Conservation (phyloP, 768 basidiomycete genomes). For the Serendipita indica region DNA sequence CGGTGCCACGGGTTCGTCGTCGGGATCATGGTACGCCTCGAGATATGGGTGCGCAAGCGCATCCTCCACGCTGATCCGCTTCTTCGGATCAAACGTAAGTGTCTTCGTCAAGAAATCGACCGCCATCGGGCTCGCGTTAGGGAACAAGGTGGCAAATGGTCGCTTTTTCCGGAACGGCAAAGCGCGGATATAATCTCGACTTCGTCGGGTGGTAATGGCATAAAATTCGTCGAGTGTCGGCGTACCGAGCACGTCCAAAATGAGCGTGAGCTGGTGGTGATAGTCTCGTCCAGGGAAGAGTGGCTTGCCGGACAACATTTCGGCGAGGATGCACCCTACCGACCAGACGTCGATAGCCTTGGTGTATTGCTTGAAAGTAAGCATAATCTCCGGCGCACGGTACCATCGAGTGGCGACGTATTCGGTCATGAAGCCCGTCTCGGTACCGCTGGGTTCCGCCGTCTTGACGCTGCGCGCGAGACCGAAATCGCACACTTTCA, state of each 20-base stretch:
- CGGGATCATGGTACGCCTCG: slow-evolving; percentile 79
- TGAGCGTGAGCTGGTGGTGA: slow-evolving; percentile 78
- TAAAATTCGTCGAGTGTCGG: slow-evolving; percentile 97
- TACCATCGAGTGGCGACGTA: slow-evolving; percentile 99
- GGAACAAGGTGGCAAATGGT: slow-evolving; percentile 74
- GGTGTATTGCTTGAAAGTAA: slow-evolving; percentile 90
- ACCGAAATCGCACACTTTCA: slow-evolving; percentile 90
- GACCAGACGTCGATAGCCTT: slow-evolving; percentile 73
- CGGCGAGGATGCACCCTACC: slow-evolving; percentile 67
- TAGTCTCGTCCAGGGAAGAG: slow-evolving; percentile 85
- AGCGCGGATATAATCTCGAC: slow-evolving; percentile 88
- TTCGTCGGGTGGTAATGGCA: slow-evolving; percentile 82
- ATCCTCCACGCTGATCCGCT: slow-evolving; percentile 86
- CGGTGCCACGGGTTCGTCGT: slow-evolving; percentile 90
- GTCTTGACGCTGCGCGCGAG: slow-evolving; percentile 81
- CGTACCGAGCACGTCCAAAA: slow-evolving; percentile 92
- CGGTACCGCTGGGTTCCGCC: slow-evolving; percentile 69
- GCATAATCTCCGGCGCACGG: slow-evolving; percentile 97
- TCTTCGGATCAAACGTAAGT: slow-evolving; percentile 93
- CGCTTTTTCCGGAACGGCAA: slow-evolving; percentile 83
- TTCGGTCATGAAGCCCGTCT: slow-evolving; percentile 82
- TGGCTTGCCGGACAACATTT: slow-evolving; percentile 95
- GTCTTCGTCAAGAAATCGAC: slow-evolving; percentile 61
- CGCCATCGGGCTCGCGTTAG: slow-evolving; percentile 68
- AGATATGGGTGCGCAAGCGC: slow-evolving; percentile 81